These are phyloP conservation scores for Excoecaria cochinchinensis DNA, from an alignment of 345 rosid species.

Conservation along the genomic window DNA sequence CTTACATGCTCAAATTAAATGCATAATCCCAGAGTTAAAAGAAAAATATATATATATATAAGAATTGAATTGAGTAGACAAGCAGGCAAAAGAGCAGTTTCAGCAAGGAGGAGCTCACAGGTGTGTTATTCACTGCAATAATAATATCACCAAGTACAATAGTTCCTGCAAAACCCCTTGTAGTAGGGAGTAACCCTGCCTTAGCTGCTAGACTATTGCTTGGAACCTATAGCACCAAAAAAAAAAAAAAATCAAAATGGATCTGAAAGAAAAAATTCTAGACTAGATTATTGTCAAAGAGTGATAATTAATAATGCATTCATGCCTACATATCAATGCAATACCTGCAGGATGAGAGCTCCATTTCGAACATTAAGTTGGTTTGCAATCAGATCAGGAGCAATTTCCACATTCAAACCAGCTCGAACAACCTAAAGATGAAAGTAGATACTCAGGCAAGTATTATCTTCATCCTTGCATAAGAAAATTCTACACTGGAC, in stretches of 20 bases:
- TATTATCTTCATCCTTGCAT: background rate
- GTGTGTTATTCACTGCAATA: constrained; percentile 62
- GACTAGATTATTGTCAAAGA: background rate
- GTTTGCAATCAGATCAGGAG: constrained; percentile 80
- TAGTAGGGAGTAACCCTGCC: constrained; percentile 71
- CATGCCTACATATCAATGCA: background rate
- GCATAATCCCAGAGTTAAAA: background rate
- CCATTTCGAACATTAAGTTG: constrained; percentile 92
- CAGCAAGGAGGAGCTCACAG: constrained; percentile 42
- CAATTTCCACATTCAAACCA: constrained; percentile 78
- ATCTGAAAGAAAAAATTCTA: background rate
- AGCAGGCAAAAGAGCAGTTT: constrained; percentile 6
- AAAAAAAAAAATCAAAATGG: background rate
- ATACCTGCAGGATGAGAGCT: constrained; percentile 83
- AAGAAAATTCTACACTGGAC: background rate
- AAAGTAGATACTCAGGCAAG: background rate
- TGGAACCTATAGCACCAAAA: constrained; percentile 53
- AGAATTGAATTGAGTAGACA: background rate
- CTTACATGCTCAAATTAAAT: background rate
- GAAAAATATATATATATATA: too few relatives aligned
- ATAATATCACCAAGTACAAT: constrained; percentile 86
- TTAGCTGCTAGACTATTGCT: constrained; percentile 66
- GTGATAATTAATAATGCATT: background rate
- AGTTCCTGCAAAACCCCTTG: constrained; percentile 86
- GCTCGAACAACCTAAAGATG: constrained; percentile 72